Evolutionary conservation across 169 alveolate genomes (phyloP).

Genomic region (Plasmodium adleri): DNA sequence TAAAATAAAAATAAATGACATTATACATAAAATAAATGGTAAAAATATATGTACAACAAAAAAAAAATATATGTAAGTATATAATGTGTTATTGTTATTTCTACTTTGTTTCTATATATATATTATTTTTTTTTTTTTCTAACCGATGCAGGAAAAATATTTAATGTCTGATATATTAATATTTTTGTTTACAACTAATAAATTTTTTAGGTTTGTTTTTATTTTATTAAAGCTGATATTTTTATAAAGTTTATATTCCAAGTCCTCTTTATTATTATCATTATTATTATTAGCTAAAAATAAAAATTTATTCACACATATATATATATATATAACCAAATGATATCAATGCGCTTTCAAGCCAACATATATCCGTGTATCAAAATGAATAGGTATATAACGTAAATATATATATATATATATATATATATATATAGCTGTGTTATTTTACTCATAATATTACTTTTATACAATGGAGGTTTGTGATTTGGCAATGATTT

Average conservation of each 20-base stretch:
- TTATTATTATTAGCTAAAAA: background rate
- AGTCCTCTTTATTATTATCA: constrained; percentile 47
- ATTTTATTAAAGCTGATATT: constrained; percentile 70
- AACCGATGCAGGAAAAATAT: constrained; percentile 63
- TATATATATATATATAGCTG: background rate
- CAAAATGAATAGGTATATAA: background rate
- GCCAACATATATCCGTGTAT: background rate
- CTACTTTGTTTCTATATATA: background rate
- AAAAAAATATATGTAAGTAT: background rate
- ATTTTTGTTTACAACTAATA: constrained; percentile 59
- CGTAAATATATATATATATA: background rate
- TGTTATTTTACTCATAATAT: background rate
- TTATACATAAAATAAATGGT: background rate
- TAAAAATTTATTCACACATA: background rate
- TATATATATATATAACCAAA: background rate
- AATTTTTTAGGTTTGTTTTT: constrained; percentile 57
- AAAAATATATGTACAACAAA: constrained; percentile 3
- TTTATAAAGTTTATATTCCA: constrained; percentile 66
- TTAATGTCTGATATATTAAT: constrained; percentile 63
- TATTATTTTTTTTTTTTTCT: constrained; percentile 7
- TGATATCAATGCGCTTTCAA: too few relatives aligned
- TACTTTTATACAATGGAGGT: constrained; percentile 26
- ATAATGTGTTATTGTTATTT: too few relatives aligned
- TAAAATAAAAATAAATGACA: background rate
- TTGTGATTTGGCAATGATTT: constrained; percentile 5